Evolutionary conservation across 1,284 basidiomycete genomes (phyloP).

Genomic region (Kalmanozyma brasiliensis): DNA sequence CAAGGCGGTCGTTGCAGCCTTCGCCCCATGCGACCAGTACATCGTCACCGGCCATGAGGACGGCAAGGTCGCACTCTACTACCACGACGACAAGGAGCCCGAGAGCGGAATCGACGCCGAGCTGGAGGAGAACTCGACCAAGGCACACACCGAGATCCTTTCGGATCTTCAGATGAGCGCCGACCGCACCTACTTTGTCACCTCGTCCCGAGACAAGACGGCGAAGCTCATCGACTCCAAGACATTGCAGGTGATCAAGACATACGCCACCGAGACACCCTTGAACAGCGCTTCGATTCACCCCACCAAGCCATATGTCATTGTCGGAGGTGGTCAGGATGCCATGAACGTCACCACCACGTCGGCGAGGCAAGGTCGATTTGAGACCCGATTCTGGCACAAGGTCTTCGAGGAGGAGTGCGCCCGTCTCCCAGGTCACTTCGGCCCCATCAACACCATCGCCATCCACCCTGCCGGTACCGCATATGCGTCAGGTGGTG

Average conservation of each 20-base stretch:
- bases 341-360: conserved; percentile 98
- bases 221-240: conserved; percentile 93
- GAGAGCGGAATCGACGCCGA: conserved; percentile 76
- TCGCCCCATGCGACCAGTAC: conserved; percentile 80
- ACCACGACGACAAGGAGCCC: conserved; percentile 65
- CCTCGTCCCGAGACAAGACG: conserved; percentile 95
- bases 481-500: conserved; percentile 91
- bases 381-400: conserved; percentile 99
- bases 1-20: conserved; percentile 94
- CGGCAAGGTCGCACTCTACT: conserved; percentile 77
- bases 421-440: conserved; percentile 79
- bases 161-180: conserved; percentile 92
- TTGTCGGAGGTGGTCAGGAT: conserved; percentile 92
- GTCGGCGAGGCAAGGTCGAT: conserved; percentile 90
- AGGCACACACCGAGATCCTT: conserved; percentile 58
- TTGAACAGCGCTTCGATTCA: conserved; percentile 92
- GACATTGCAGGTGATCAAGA: conserved; percentile 89
- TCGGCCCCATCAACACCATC: conserved; percentile 97
- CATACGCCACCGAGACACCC: conserved; percentile 90
- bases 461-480: conserved; percentile 91
- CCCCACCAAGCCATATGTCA: conserved; percentile 80
- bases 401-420: conserved; percentile 98
- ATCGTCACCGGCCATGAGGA: conserved; percentile 96
- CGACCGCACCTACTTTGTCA: conserved; percentile 94
- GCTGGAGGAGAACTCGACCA: conserved; percentile 79